phyloP scores from a whole-genome alignment of 305 asterid species.

The Fraxinus dipetala region DNA sequence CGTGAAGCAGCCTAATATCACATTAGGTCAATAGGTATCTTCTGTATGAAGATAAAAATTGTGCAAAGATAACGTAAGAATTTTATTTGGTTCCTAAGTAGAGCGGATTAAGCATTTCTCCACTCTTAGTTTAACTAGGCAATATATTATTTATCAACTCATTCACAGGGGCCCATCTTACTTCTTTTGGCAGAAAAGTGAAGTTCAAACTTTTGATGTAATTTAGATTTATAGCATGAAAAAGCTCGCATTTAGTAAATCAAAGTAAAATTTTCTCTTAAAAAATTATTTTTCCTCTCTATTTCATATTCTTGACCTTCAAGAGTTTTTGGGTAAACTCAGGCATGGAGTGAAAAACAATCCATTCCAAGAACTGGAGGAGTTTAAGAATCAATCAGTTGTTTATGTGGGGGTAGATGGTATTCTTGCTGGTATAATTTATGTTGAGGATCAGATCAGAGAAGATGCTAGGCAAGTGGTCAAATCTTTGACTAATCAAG shows the following conservation, averaged over 20 bases:
- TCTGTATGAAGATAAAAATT: not conserved
- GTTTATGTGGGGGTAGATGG: conserved; percentile 88
- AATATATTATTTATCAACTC: not conserved
- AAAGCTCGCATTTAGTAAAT: not conserved
- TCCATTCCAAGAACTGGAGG: conserved; percentile 66
- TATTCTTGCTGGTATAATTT: conserved; percentile 83
- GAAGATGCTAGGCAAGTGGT: conserved; percentile 87
- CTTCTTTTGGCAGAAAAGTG: not conserved
- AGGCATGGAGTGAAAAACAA: conserved; percentile 77
- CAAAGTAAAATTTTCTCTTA: not conserved
- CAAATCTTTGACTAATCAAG: conserved; percentile 72
- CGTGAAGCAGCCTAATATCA: not conserved
- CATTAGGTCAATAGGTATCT: not conserved
- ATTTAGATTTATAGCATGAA: conserved; percentile 2
- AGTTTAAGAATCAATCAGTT: conserved; percentile 78
- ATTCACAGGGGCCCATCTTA: not conserved
- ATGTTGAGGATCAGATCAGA: conserved; percentile 93
- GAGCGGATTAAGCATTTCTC: not conserved
- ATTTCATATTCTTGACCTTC: conserved; percentile 8
- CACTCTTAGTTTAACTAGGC: not conserved
- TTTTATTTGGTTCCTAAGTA: not conserved
- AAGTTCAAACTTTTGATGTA: conserved; percentile 1
- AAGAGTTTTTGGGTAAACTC: conserved; percentile 18
- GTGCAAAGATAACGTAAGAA: not conserved
- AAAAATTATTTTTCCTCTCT: not conserved